Base-by-base conservation (phyloP, 495 filamentous ascomycete genomes). In the Staphylotrichum tortipilum region DNA sequence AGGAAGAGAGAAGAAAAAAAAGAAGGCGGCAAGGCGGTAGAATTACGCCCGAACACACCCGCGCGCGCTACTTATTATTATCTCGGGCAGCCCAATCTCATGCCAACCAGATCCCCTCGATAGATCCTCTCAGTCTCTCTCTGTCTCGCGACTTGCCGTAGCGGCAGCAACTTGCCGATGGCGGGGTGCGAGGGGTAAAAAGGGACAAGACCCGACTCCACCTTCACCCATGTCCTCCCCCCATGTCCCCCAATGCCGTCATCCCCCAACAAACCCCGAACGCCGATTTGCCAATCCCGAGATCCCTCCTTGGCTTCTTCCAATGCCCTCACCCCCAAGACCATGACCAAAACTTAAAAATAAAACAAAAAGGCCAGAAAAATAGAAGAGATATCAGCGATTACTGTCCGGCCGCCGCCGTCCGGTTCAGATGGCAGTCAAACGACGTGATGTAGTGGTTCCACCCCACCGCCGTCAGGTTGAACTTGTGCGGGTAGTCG, bases 371-470 rank as follows among this genome's bases (percentile, higher is more conserved):
- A n/a, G n/a, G n/a, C n/a, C n/a, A n/a, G n/a, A n/a, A n/a, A n/a
- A n/a, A n/a, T n/a, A n/a, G n/a, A n/a, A n/a, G n/a, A n/a, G n/a
- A n/a, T n/a, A n/a, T n/a, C n/a, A n/a, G n/a, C n/a, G n/a, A n/a
- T n/a, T n/a, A n/a, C n/a, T n/a, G n/a, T n/a, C n/a, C n/a, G n/a
- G n/a, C n/a, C n/a, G 26, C 34, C 7, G 45, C 56, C 4, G 44
- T 52, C 15, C 55, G 50, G 7, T 45, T 71, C 58, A 38, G 47
- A 21, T 56, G 33, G 52, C 71, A 74, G 18, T 64, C 53, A 52
- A 74, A 73, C 21, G 67, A 69, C 28, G 40, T 42, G 44, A 74
- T 56, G 17, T 54, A 50, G 34, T 50, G 48, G 39, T 68, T 56
- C 71, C 69, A 72, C 35, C 54, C 36, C 21, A 69, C 60, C 23